A percentile compares a stretch with the other conserved stretches of the same genome.
Conservation (phyloP, 768 basidiomycete genomes). For the Leccinum obscurum region DNA sequence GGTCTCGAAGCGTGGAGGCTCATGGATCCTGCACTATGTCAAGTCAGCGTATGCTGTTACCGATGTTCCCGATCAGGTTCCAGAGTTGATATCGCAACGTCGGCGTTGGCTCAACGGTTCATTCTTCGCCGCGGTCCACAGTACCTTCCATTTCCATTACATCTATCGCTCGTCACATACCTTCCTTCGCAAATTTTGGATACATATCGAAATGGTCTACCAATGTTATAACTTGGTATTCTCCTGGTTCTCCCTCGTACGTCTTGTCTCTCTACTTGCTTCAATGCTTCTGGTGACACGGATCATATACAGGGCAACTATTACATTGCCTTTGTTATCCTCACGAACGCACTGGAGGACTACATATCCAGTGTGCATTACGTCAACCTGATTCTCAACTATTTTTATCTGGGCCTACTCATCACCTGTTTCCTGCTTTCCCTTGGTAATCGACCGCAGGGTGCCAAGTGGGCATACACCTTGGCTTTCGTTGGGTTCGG, state of each 20-base stretch:
- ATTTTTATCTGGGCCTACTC: constrained; percentile 85
- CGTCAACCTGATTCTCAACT: constrained; percentile 77
- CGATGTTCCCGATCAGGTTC: constrained; percentile 93
- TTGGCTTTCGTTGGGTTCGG: constrained; percentile 85
- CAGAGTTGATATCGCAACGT: constrained; percentile 93
- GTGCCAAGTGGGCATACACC: constrained; percentile 86
- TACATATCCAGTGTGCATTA: constrained; percentile 62
- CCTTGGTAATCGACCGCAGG: constrained; percentile 90
- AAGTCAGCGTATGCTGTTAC: constrained; percentile 92
- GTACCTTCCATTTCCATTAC: constrained; percentile 90
- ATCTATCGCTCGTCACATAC: constrained; percentile 89
- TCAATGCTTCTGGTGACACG: constrained; percentile 2
- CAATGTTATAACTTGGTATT: constrained; percentile 90
- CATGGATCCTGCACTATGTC: constrained; percentile 96
- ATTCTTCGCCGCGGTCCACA: constrained; percentile 96
- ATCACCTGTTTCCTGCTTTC: constrained; percentile 86
- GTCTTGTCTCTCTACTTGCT: constrained; percentile 22
- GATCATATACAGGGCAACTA: constrained; percentile 67
- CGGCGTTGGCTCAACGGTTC: constrained; percentile 97
- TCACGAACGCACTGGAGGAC: constrained; percentile 70
- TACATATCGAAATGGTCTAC: constrained; percentile 92
- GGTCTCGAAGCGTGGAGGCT: constrained; percentile 86
- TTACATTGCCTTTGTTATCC: constrained; percentile 84
- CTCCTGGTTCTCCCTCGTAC: constrained; percentile 84
- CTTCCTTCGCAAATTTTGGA: constrained; percentile 85